These are phyloP conservation scores for Psidium guajava DNA, from an alignment of 345 rosid species.

Conservation along the genomic window DNA sequence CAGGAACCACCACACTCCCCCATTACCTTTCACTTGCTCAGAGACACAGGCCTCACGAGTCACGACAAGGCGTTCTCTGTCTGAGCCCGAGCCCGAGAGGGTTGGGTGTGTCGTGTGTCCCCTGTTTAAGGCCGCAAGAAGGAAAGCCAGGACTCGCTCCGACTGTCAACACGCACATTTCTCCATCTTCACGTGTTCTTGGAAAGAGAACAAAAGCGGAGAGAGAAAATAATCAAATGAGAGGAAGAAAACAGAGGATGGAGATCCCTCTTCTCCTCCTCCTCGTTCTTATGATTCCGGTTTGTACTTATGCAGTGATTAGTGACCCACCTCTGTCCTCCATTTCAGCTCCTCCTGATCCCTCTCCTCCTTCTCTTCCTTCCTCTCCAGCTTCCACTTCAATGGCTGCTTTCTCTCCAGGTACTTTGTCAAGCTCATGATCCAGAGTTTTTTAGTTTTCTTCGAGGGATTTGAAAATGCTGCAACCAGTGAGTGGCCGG, in stretches of 20 bases:
- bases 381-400: neutral
- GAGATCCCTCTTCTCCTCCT: neutral
- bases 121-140: neutral
- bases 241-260: neutral
- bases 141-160: neutral
- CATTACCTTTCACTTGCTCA: neutral
- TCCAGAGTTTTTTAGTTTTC: neutral
- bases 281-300: neutral
- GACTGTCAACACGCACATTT: neutral
- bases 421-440: neutral
- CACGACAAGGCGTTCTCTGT: neutral
- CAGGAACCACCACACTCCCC: neutral
- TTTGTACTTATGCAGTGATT: neutral
- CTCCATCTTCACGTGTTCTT: neutral
- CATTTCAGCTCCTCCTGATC: neutral
- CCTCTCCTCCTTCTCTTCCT: neutral
- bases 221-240: neutral
- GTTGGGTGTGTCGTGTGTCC: neutral
- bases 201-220: neutral
- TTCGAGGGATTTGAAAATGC: neutral
- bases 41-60: neutral
- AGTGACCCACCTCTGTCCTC: slow-evolving; percentile 1
- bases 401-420: neutral
- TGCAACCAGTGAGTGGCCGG: neutral
- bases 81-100: neutral